Evolutionary conservation across 2,329 filamentous ascomycete species (phyloP).

Genomic region (Tetracladium maxilliforme): DNA sequence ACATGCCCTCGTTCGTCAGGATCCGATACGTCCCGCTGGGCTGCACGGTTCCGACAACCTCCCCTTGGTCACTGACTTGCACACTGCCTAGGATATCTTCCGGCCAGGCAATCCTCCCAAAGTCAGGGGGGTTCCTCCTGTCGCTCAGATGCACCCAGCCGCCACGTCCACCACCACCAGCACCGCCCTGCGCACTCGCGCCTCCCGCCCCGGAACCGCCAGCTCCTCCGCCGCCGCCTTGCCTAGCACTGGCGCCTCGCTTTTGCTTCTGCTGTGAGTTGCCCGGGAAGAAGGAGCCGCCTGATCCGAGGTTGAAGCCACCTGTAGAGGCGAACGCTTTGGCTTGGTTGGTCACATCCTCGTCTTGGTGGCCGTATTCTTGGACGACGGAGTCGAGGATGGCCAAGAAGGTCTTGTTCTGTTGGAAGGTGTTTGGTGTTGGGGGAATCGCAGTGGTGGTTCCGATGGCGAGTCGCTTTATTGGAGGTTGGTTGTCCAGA

Average conservation of each 20-base stretch:
- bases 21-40: slow-evolving; percentile 48
- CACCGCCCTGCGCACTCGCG: slow-evolving; percentile 43
- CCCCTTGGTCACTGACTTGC: slow-evolving; percentile 41
- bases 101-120: slow-evolving; percentile 52
- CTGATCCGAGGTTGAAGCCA: slow-evolving; percentile 33
- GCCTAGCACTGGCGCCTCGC: slow-evolving; percentile 9
- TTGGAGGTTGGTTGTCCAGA: slow-evolving; percentile 41
- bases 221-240: slow-evolving; percentile 22
- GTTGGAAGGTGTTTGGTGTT: slow-evolving; percentile 41
- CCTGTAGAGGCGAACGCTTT: slow-evolving; percentile 44
- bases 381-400: slow-evolving; percentile 42
- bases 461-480: slow-evolving; percentile 38
- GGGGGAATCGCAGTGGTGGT: slow-evolving; percentile 42
- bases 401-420: slow-evolving; percentile 42
- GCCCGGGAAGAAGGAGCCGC: slow-evolving; percentile 30
- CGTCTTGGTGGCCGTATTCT: slow-evolving; percentile 40
- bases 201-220: slow-evolving; percentile 34
- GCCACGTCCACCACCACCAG: slow-evolving; percentile 41
- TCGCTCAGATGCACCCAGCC: slow-evolving; percentile 54
- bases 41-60: slow-evolving; percentile 43
- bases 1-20: slow-evolving; percentile 53
- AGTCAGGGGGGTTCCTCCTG: slow-evolving; percentile 47
- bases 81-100: slow-evolving; percentile 58
- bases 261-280: slow-evolving; percentile 20
- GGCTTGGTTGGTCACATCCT: slow-evolving; percentile 38